Base-by-base conservation (phyloP, 192 early-diverging fungal genomes). In the Geranomyces michiganensis region DNA sequence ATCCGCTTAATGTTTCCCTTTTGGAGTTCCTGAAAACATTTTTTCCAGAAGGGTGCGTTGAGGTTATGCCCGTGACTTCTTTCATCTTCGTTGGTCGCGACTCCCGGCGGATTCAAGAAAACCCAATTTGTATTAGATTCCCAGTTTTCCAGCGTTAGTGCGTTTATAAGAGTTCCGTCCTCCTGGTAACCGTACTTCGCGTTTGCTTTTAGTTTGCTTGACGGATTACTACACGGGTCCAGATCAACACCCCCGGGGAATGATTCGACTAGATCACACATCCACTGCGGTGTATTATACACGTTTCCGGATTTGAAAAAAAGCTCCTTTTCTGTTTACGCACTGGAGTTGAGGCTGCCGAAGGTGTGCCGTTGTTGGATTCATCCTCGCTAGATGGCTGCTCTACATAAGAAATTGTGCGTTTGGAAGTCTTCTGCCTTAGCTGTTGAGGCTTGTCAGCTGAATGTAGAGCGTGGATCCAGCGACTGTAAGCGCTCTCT, bases 161-260 rank as follows among this genome's bases (percentile, higher is more conserved):
- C 66, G 49, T 67, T 67, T 21, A 67, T 32, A 67, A 67, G 55
- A 15, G 3, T 67, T 5, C 47, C 47, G 33, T 67, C 66, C 21
- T 49, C 29, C 13, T 21, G 9, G 49, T 48, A 53, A 8, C 66
- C 66, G 47, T 48, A 67, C 15, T 43, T 67, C 1, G 15, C 30
- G 4, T 56, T 67, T 31, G 45, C 47, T 4, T 56, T 32, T 3
- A 67, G 1, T 21, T 53, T 22, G 27, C 47, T 67, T 13, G 21
- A 4, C 1, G 46, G 48, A 33, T 67, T 67, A n/a, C 47, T 30
- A 29, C 66, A 67, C 1, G 66, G 66, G 49, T 67, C 66, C n/a
- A 67, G 30, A 26, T 67, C 66, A 13, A 68, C 17, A 6, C 58
- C 58, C 2, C 58, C 58, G 30, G 58, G 7, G 58, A 60, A 60